Evolutionary conservation across 768 basidiomycete genomes (phyloP), one percentile per base, ranked within the genome.

Genomic region (Lentinula lateritia): DNA sequence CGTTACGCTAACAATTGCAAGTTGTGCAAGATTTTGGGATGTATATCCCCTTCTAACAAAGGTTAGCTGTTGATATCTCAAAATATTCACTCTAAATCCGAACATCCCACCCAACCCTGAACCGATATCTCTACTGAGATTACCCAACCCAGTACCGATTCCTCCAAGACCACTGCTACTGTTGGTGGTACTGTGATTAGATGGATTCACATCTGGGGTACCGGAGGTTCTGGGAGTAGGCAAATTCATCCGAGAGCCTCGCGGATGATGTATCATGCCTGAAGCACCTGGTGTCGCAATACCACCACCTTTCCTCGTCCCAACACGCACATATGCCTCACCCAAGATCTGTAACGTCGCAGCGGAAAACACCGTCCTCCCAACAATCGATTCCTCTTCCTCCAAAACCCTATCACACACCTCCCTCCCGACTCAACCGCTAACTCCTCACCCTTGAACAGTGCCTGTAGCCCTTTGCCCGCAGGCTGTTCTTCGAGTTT

Each of bases 281-380:
- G 35, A 13, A 38, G 34, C 53, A 42, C 9, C 55, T n/a, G 34
- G 28, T 9, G 32, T 20, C 23, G 38, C 56, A 7, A 5, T 18
- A n/a, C 13, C 13, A 10, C 12, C 36, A 39, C 13, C 9, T 16
- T 57, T 15, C 18, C 45, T 38, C 71, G 89, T 90, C 76, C 80
- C 84, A 36, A 91, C 90, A 16, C 69, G 70, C 72, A 83, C 77
- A 67, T 86, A 95, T 4, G 90, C 88, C 63, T 92, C 90, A 5
- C 93, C 93, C 1, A 95, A 76, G 43, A 94, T 87, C 69, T 92
- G 90, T 66, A 96, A 69, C 3, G 91, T 92, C 28, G 3, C 28
- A 28, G 28, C 23, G 23, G 23, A 23, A 23, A 23, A 23, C 23
- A 23, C 23, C 23, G 1, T 23, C 23, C 23, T 23, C 23, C 23